Base-by-base conservation (phyloP, 164 flowering plant species). In the Protea cynaroides region DNA sequence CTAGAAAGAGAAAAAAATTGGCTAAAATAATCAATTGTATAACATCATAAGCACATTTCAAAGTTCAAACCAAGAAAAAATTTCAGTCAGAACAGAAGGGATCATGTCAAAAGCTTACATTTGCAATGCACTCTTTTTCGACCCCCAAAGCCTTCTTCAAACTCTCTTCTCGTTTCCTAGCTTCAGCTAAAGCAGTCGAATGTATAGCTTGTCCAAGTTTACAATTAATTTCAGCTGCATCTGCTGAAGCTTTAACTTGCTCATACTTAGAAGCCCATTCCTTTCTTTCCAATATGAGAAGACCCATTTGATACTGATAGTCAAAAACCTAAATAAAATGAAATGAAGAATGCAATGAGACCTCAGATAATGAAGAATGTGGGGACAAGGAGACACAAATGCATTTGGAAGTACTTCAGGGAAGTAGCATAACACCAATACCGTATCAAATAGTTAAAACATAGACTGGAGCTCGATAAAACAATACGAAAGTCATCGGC, bases 241-340 rank as follows among this genome's bases (percentile, higher is more conserved):
- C 89, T 51, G 78, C 74, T 63, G 84, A 76, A 11, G 78, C 76
- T 78, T 88, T 84, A 49, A 78, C 50, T 76, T 85, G 73, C 61
- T 91, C 96, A 70, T 75, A 78, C 79, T 85, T 87, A 54, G 92
- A 72, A 36, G 74, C 51, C 85, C 84, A 85, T 59, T 89, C 96
- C 73, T 89, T 88, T 61, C 63, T 88, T 79, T 94, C 99, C 82
- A 94, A 37, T 58, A 94, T 65, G 59, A 94, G 91, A 69, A 94
- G 90, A 14, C 99, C 99, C 97, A 94, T 89, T 22, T 94, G 89
- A 62, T 91, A 81, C 73, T 94, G 96, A 73, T 76, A 84, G 14
- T 91, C 97, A 75, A 73, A 82, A 4, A 91, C 58, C 99, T 94
- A 68, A 58, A 72, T 4, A 13, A 29, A 59, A 55, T 25, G 12